Conservation (phyloP, 2,329 filamentous ascomycete species). For the Aspergillus amoenus region DNA sequence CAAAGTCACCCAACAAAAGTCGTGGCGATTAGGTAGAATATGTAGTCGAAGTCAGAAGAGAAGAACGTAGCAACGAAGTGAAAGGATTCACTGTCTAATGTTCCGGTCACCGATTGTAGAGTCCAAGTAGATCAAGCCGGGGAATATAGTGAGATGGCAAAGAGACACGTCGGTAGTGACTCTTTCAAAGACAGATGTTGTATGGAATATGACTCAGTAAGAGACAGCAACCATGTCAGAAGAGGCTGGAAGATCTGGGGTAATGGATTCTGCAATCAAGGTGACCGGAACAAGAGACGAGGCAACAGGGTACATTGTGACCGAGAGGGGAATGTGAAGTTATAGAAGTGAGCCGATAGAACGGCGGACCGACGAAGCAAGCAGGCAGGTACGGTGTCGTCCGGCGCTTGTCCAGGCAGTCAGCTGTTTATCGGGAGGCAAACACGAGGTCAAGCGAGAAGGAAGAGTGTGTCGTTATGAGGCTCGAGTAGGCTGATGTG, state of each 20-base stretch:
- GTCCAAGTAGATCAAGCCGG: conserved; percentile 24
- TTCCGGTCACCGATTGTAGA: conserved; percentile 29
- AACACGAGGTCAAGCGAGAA: conserved; percentile 11
- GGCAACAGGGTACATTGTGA: conserved; percentile 43
- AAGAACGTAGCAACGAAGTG: conserved; percentile 14
- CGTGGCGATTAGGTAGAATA: background rate
- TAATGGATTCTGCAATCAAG: conserved; percentile 32
- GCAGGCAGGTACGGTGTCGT: conserved; percentile 28
- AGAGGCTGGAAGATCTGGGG: conserved; percentile 31
- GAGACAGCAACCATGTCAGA: conserved; percentile 26
- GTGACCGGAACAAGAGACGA: conserved; percentile 37
- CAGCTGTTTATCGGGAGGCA: conserved; percentile 20
- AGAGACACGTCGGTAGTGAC: conserved; percentile 20
- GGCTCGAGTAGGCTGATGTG: conserved; percentile 19
- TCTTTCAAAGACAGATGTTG: conserved; percentile 16
- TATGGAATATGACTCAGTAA: conserved; percentile 23
- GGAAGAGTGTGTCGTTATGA: conserved; percentile 9
- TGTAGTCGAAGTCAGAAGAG: conserved; percentile 6
- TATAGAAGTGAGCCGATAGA: conserved; percentile 29
- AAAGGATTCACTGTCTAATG: conserved; percentile 19
- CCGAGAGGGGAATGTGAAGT: conserved; percentile 17
- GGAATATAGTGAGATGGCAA: conserved; percentile 11
- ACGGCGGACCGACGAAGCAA: conserved; percentile 31
- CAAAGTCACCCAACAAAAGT: conserved; percentile 3
- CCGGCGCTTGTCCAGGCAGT: conserved; percentile 32